Evolutionary conservation across 129 eudicot species (phyloP).

Genomic region (Oenanthe sinensis): DNA sequence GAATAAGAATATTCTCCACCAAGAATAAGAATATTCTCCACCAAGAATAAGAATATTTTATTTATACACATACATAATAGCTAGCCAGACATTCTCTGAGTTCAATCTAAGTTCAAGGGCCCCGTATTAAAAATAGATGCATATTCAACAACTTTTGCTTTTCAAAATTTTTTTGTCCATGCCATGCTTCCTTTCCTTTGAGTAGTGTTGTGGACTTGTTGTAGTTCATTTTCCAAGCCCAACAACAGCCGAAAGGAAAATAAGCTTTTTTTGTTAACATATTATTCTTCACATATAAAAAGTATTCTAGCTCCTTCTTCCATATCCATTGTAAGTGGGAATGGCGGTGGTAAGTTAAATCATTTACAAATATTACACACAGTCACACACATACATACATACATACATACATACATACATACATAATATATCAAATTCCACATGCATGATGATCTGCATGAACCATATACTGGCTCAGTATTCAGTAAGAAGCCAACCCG

Average conservation of each 20-base stretch:
- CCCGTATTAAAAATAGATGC: background rate
- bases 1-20: no score
- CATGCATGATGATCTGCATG: background rate
- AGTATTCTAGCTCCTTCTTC: background rate
- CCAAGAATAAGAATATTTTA: background rate
- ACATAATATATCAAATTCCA: background rate
- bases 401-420: background rate
- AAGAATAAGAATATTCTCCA: background rate
- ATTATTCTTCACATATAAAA: background rate
- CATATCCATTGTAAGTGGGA: background rate
- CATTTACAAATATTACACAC: background rate
- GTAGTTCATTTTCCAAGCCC: background rate
- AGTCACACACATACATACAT: background rate
- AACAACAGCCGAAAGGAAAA: background rate
- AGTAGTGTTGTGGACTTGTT: background rate
- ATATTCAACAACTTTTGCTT: background rate
- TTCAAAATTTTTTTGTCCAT: constrained; percentile 2
- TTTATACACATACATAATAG: background rate
- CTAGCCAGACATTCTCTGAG: constrained; percentile 2
- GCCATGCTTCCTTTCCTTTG: background rate
- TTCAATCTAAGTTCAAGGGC: background rate
- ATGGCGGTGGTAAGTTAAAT: constrained; percentile 3
- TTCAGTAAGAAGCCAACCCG: background rate
- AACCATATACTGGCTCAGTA: background rate
- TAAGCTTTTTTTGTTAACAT: no score